phyloP scores from a whole-genome alignment of 208 protist genomes.

The Lotmaria passim region DNA sequence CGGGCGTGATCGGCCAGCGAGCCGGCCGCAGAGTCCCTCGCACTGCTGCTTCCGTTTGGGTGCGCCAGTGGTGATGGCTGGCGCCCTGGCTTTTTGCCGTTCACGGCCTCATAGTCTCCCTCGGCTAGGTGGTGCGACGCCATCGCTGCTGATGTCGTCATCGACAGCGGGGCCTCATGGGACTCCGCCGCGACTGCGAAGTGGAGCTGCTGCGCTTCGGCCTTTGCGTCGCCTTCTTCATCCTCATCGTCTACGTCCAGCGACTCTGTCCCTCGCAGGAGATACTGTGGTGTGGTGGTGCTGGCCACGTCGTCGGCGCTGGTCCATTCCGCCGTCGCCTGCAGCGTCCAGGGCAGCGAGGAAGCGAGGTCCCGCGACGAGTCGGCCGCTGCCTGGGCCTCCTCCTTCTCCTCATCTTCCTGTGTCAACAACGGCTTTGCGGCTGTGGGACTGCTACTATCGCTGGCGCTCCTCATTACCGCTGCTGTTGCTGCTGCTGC shows the following conservation, averaged over 20 bases:
- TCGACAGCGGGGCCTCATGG: no score
- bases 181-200: no score
- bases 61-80: no score
- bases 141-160: neutral
- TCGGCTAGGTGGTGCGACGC: neutral
- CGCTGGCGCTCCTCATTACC: neutral
- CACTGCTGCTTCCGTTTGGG: no score
- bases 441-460: neutral
- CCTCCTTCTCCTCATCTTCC: neutral
- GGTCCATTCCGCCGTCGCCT: neutral
- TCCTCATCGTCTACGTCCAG: conserved; percentile 21
- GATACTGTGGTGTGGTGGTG: conserved; percentile 18
- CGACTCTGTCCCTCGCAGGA: conserved; percentile 23
- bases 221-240: neutral
- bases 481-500: neutral
- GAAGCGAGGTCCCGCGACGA: neutral
- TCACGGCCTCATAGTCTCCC: neutral
- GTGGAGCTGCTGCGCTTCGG: neutral
- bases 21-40: no score
- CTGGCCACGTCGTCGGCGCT: conserved; percentile 3
- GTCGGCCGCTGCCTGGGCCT: neutral
- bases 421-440: neutral
- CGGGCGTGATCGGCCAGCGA: no score
- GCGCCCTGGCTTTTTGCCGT: no score
- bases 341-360: conserved; percentile 27